A percentile compares a stretch with the other conserved stretches of the same genome.
phyloP scores from a whole-genome alignment of 192 early-diverging fungal genomes.

The Paraglomus occultum region DNA sequence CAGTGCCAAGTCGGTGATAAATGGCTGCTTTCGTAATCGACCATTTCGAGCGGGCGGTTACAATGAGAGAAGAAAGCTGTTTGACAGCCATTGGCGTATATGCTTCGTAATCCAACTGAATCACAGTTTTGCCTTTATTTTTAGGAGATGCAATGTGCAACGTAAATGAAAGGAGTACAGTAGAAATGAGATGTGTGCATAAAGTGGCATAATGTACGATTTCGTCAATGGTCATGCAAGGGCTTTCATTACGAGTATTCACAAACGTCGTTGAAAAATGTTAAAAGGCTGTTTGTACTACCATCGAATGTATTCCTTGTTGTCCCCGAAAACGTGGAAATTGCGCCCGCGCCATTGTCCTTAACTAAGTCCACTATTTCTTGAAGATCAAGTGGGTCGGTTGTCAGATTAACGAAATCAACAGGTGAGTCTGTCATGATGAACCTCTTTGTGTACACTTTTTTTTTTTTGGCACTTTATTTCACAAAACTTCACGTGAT shows the following conservation, averaged over 20 bases:
- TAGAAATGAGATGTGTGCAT: neutral
- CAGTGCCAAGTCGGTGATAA: constrained; percentile 76
- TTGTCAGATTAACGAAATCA: constrained; percentile 54
- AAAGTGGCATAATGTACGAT: neutral
- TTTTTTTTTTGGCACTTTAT: too few relatives aligned
- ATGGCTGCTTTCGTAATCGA: constrained; percentile 68
- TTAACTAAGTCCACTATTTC: constrained; percentile 61
- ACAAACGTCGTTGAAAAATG: constrained; percentile 6
- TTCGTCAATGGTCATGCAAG: neutral
- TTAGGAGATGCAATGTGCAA: neutral
- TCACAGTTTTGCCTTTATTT: constrained; percentile 59
- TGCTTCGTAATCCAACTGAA: constrained; percentile 79
- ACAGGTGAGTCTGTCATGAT: neutral
- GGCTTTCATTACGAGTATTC: too few relatives aligned
- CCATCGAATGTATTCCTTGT: constrained; percentile 84
- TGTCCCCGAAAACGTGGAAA: constrained; percentile 85
- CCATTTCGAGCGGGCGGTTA: constrained; percentile 62
- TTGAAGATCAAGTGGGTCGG: constrained; percentile 58
- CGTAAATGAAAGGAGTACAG: neutral
- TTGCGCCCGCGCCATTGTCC: constrained; percentile 76
- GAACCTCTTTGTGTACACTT: too few relatives aligned
- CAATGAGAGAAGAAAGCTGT: constrained; percentile 59
- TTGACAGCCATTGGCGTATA: constrained; percentile 87
- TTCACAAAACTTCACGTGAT: too few relatives aligned
- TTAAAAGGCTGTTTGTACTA: constrained; percentile 29